These are phyloP conservation scores for Erodium moschatum DNA, from an alignment of 441 rosid genomes.

Conservation along the genomic window DNA sequence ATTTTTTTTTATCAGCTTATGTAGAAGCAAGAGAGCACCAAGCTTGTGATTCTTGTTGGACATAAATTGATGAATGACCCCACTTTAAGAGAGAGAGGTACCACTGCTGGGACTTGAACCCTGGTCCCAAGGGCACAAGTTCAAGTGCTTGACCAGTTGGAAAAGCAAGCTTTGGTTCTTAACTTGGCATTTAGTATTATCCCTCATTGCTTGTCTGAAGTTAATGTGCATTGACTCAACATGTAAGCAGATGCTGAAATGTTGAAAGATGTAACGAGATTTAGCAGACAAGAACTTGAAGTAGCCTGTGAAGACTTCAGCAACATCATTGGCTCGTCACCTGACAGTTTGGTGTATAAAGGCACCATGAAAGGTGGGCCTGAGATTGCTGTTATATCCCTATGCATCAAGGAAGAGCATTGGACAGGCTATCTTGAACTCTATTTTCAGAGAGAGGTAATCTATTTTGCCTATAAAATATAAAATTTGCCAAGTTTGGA, in stretches of 20 bases:
- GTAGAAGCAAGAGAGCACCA: too few relatives aligned
- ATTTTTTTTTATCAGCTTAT: too few relatives aligned
- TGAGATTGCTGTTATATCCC: constrained; percentile 91
- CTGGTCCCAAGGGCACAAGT: too few relatives aligned
- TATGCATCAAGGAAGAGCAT: constrained; percentile 74
- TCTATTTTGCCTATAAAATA: neutral
- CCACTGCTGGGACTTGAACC: too few relatives aligned
- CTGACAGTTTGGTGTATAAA: constrained; percentile 87
- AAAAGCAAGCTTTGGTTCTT: too few relatives aligned
- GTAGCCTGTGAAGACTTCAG: constrained; percentile 98
- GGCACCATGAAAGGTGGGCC: constrained; percentile 83
- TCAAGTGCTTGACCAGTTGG: too few relatives aligned
- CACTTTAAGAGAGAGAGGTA: too few relatives aligned
- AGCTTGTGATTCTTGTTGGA: too few relatives aligned
- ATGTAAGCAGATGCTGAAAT: constrained; percentile 62
- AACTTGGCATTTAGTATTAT: constrained; percentile 10
- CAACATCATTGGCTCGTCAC: constrained; percentile 89
- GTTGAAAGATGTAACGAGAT: constrained; percentile 67
- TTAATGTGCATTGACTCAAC: neutral
- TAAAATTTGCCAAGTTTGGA: constrained; percentile 4
- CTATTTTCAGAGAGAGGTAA: constrained; percentile 88
- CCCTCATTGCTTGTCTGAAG: constrained; percentile 6
- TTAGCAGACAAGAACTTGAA: constrained; percentile 88
- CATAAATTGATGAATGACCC: too few relatives aligned
- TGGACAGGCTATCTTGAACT: constrained; percentile 95